Percentiles rank a stretch among this genome's conserved stretches.
Evolutionary conservation across 1,284 basidiomycete genomes (phyloP).

Genomic region (Psilocybe mexicana): DNA sequence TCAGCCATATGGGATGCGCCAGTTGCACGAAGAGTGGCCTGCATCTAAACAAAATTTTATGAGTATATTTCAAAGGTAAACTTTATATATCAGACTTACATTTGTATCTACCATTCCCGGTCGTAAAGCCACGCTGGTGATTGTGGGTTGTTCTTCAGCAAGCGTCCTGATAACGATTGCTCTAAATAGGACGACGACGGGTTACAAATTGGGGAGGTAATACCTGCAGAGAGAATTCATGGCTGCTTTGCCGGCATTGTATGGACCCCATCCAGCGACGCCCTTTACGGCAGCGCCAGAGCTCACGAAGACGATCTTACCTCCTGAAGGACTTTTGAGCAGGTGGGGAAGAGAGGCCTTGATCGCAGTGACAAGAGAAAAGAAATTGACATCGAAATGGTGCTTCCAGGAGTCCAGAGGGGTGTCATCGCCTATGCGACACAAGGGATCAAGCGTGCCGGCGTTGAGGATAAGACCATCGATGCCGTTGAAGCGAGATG

Average conservation of each 20-base stretch:
- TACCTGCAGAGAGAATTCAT: conserved; percentile 81
- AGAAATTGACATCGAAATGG: conserved; percentile 83
- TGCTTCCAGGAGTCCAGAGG: conserved; percentile 53
- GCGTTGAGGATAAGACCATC: conserved; percentile 84
- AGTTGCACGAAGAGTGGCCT: conserved; percentile 49
- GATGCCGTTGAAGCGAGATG: conserved; percentile 57
- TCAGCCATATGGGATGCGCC: conserved; percentile 52
- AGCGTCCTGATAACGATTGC: conserved; percentile 58
- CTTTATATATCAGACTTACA: conserved; percentile 39
- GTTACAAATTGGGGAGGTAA: conserved; percentile 14
- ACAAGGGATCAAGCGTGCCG: conserved; percentile 56
- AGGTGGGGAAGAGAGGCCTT: conserved; percentile 67
- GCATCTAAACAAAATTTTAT: conserved; percentile 57
- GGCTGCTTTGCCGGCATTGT: conserved; percentile 82
- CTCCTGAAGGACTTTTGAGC: conserved; percentile 58
- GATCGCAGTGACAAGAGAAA: conserved; percentile 73
- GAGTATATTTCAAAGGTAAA: background rate
- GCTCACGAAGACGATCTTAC: conserved; percentile 76
- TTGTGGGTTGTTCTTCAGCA: conserved; percentile 74
- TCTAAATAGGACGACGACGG: conserved; percentile 43
- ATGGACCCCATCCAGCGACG: conserved; percentile 73
- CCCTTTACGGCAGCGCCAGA: conserved; percentile 78
- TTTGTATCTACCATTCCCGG: conserved; percentile 84
- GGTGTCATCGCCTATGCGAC: conserved; percentile 40
- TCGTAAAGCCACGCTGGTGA: conserved; percentile 77